Base-by-base conservation (phyloP, 371 early-diverging fungal genomes). In the Mycotypha africana region DNA sequence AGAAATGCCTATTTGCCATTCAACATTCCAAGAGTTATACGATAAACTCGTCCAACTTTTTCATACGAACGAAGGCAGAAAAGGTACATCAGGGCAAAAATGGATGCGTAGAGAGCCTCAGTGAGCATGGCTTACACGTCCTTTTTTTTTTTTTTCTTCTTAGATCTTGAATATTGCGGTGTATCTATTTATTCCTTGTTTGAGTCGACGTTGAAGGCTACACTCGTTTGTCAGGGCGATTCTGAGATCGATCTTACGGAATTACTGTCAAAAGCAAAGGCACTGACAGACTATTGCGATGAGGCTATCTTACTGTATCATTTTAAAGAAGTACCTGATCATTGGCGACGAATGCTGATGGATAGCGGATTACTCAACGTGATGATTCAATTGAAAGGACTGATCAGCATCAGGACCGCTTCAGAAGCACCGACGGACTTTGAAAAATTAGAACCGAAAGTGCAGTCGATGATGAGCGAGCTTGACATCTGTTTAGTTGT, bases 271-370 rank as follows among this genome's bases (percentile, higher is more conserved):
- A 43, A 26, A 28, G 44, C 40, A 2, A 32, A 32, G 1, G 38
- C 45, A 2, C 40, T 77, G 7, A 40, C 65, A 21, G 78, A 76
- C 38, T 62, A 60, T 35, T 60, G 67, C 9, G 46, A 62, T n/a
- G 72, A 70, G 31, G 55, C 56, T 43, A 43, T 78, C 3, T 47
- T 74, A 25, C 34, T 56, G 0, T 70, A 55, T 34, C 72, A 72
- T 22, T 76, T 70, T 43, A 64, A 74, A 23, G 62, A 72, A 43
- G 83, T 82, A 0, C 79, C 81, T 14, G 42, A 39, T 2, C 58
- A 51, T 32, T 82, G 83, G 83, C 58, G 79, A n/a, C 70, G 70
- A 8, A 47, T 81, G 32, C 41, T 79, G 41, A 74, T 79, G 28
- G 83, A 82, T 41, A 64, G 71, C 2, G 72, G 76, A 21, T 42